Conservation (phyloP, 75 land plant genomes). For the Chamaecyparis obtusa region DNA sequence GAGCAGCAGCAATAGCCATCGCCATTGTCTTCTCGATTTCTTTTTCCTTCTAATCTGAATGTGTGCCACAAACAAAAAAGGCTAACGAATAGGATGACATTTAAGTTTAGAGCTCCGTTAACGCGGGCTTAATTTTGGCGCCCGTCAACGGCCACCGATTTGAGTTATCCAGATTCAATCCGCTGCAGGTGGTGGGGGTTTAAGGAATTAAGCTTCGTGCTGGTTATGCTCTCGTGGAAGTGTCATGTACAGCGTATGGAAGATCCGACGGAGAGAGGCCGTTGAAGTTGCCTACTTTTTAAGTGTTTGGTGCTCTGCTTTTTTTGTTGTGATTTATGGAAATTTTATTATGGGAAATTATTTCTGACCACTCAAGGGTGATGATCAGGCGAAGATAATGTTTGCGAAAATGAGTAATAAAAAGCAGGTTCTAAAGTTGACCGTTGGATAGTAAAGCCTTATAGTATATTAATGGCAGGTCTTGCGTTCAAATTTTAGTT, state of each 20-base stretch:
- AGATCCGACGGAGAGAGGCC: neutral
- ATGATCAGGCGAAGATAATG: too few relatives aligned
- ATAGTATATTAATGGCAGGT: too few relatives aligned
- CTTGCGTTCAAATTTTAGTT: too few relatives aligned
- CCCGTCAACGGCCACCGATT: neutral
- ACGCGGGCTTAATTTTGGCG: neutral
- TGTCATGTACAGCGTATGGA: neutral
- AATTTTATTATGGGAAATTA: too few relatives aligned
- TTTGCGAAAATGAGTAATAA: too few relatives aligned
- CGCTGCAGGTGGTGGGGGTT: neutral
- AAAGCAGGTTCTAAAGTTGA: too few relatives aligned
- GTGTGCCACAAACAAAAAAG: neutral
- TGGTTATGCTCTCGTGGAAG: neutral
- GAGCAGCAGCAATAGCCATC: conserved; percentile 6
- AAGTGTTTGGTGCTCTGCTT: neutral
- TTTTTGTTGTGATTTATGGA: neutral
- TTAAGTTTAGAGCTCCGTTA: neutral
- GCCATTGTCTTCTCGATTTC: neutral
- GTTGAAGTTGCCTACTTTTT: neutral
- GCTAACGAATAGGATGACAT: neutral
- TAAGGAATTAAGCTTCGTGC: neutral
- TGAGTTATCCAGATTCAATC: neutral
- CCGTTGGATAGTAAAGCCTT: too few relatives aligned
- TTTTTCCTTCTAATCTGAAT: neutral
- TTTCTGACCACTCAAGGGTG: too few relatives aligned